phyloP scores from a whole-genome alignment of 2,329 filamentous ascomycete species.

The Arthrobotrys musiformis region DNA sequence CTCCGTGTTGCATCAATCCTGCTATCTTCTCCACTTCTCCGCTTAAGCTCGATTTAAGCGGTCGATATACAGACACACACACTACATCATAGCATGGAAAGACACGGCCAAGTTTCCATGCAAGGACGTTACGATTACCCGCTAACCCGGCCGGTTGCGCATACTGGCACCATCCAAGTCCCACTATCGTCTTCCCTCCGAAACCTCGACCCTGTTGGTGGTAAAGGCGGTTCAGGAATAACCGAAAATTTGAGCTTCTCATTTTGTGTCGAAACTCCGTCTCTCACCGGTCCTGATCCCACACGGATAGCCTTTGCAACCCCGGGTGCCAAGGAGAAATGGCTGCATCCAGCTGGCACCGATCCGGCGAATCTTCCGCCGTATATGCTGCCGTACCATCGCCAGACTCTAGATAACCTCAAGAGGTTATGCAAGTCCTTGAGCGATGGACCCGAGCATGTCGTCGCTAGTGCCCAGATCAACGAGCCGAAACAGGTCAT shows the following conservation, averaged over 20 bases:
- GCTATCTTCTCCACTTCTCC: slow-evolving; percentile 44
- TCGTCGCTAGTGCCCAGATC: slow-evolving; percentile 85
- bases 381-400: slow-evolving; percentile 90
- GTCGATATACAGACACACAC: slow-evolving; percentile 30
- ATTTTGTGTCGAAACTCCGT: slow-evolving; percentile 97
- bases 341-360: slow-evolving; percentile 85
- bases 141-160: slow-evolving; percentile 48
- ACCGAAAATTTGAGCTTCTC: slow-evolving; percentile 77
- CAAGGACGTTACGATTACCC: slow-evolving; percentile 53
- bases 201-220: slow-evolving; percentile 47
- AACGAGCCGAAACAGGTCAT: slow-evolving; percentile 72
- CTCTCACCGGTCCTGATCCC: slow-evolving; percentile 88
- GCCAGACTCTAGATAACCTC: slow-evolving; percentile 83
- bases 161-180: slow-evolving; percentile 51
- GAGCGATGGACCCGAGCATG: slow-evolving; percentile 73
- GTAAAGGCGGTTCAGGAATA: slow-evolving; percentile 50
- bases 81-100: slow-evolving; percentile 46
- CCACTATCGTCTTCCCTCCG: slow-evolving; percentile 48
- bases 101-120: slow-evolving; percentile 54
- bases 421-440: slow-evolving; percentile 83
- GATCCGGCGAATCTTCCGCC: slow-evolving; percentile 84
- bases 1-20: slow-evolving; percentile 27
- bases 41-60: slow-evolving; percentile 34
- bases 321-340: slow-evolving; percentile 84
- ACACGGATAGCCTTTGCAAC: slow-evolving; percentile 96